Conservation (phyloP, 1,284 basidiomycete genomes). For the Ganoderma leucocontextum region DNA sequence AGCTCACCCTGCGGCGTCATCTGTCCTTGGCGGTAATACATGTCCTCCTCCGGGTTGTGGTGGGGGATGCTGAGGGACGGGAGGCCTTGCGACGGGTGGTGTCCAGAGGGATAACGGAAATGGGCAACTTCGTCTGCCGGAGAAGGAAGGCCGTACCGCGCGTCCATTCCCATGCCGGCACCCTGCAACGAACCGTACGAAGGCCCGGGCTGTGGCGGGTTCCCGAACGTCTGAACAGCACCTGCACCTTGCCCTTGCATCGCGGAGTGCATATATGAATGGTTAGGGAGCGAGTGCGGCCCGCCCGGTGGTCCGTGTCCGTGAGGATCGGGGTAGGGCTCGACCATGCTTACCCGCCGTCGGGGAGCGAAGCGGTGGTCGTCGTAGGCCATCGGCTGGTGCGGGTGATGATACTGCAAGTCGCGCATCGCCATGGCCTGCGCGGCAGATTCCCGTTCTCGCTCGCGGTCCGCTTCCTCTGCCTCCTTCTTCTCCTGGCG, state of each 20-base stretch:
- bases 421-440: constrained; percentile 29
- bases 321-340: constrained; percentile 35
- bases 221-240: constrained; percentile 23
- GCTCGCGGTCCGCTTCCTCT: constrained; percentile 41
- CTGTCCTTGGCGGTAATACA: constrained; percentile 27
- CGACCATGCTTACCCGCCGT: constrained; percentile 30
- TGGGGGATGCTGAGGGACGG: constrained; percentile 29
- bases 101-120: constrained; percentile 23
- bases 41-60: constrained; percentile 26
- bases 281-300: constrained; percentile 28
- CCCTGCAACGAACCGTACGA: constrained; percentile 27
- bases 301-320: constrained; percentile 13
- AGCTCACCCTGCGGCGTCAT: constrained; percentile 30
- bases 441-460: constrained; percentile 33
- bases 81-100: constrained; percentile 21
- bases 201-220: constrained; percentile 23
- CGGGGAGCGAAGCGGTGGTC: constrained; percentile 31
- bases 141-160: constrained; percentile 31
- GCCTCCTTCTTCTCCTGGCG: constrained; percentile 90
- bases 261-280: constrained; percentile 29
- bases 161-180: constrained; percentile 29
- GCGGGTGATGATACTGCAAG: constrained; percentile 25
- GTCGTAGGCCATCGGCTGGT: constrained; percentile 28
- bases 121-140: constrained; percentile 31
- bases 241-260: constrained; percentile 23